A percentile compares a stretch with the other conserved stretches of the same genome.
These are phyloP conservation scores for Leishmania gerbilli DNA, from an alignment of 208 protist genomes.

Conservation along the genomic window DNA sequence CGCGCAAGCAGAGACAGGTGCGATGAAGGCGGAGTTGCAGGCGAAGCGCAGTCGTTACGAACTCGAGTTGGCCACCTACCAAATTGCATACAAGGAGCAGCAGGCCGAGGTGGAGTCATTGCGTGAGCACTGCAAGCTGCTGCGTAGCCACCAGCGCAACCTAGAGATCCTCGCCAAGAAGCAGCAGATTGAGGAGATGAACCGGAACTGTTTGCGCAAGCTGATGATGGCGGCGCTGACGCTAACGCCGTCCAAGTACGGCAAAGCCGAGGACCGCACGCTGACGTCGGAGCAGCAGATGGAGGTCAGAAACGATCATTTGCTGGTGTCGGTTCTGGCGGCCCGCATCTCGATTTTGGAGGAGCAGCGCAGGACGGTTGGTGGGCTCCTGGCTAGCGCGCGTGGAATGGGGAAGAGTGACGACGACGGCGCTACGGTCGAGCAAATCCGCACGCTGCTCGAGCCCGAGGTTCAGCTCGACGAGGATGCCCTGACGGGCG, in stretches of 20 bases:
- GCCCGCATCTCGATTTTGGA: slow-evolving; percentile 49
- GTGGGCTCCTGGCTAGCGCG: slow-evolving; percentile 26
- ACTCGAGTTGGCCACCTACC: slow-evolving; percentile 66
- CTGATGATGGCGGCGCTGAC: slow-evolving; percentile 21
- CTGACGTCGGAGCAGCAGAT: slow-evolving; percentile 25
- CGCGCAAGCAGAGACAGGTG: slow-evolving; percentile 24
- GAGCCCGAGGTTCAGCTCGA: slow-evolving; percentile 28
- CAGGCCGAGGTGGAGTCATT: slow-evolving; percentile 62
- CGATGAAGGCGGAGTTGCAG: slow-evolving; percentile 33
- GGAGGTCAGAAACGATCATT: slow-evolving; percentile 40
- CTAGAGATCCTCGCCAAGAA: slow-evolving; percentile 55
- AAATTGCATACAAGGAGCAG: slow-evolving; percentile 78
- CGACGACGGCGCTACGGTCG: slow-evolving; percentile 13
- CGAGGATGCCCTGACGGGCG: slow-evolving; percentile 16
- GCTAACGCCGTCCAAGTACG: slow-evolving; percentile 11
- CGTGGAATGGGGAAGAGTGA: slow-evolving; percentile 21
- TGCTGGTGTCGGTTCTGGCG: slow-evolving; percentile 35
- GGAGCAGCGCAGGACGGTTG: slow-evolving; percentile 40
- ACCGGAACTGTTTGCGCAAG: slow-evolving; percentile 38
- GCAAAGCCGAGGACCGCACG: slow-evolving; percentile 15
- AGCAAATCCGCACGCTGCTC: slow-evolving; percentile 26
- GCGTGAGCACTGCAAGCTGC: slow-evolving; percentile 17
- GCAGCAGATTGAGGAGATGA: slow-evolving; percentile 50
- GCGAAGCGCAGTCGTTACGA: slow-evolving; percentile 46
- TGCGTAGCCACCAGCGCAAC: slow-evolving; percentile 36